Percentiles rank a stretch among this genome's conserved stretches.
These are phyloP conservation scores for Paulownia fortunei DNA, from an alignment of 257 asterid genomes.

Conservation along the genomic window DNA sequence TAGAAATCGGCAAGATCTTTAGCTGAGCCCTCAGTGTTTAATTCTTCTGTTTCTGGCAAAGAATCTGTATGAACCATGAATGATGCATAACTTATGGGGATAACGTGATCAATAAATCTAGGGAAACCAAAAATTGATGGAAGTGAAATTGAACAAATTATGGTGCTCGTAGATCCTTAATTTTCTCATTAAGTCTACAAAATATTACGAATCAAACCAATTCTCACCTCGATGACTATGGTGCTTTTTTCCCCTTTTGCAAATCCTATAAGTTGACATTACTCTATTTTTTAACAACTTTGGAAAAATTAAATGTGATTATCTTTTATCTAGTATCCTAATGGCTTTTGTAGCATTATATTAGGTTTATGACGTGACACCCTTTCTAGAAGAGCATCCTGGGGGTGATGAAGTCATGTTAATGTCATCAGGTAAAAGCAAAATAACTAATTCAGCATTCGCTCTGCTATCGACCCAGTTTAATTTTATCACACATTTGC, in stretches of 20 bases:
- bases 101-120: not conserved
- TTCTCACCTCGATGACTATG: not conserved
- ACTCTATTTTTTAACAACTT: not conserved
- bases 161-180: not conserved
- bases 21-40: not conserved
- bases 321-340: not conserved
- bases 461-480: not conserved
- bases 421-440: conserved; percentile 50
- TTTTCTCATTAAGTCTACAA: not conserved
- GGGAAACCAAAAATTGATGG: not conserved
- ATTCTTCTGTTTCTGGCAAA: not conserved
- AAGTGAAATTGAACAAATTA: not conserved
- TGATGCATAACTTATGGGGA: not conserved
- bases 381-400: conserved; percentile 74
- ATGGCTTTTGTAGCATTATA: conserved; percentile 9
- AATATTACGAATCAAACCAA: not conserved
- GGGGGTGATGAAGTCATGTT: conserved; percentile 74
- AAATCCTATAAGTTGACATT: not conserved
- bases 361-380: conserved; percentile 66
- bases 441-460: not conserved
- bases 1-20: not conserved
- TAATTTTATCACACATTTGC: not conserved
- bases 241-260: not conserved
- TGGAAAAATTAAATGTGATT: not conserved
- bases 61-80: not conserved